These are phyloP conservation scores for Crucihimalaya himalaica DNA, from an alignment of 345 rosid genomes.

Conservation along the genomic window DNA sequence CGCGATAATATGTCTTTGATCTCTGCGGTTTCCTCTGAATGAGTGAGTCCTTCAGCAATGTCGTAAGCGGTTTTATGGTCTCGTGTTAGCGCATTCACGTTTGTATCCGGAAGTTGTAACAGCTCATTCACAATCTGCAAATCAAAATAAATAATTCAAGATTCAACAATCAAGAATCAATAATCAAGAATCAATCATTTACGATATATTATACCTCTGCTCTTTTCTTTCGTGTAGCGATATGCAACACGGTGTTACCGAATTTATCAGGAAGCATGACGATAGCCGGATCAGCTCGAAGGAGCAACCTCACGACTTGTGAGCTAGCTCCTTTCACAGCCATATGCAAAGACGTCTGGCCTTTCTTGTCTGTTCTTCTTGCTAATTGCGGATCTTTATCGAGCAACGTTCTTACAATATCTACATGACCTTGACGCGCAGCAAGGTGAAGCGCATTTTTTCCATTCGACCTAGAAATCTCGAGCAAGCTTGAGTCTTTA, in stretches of 20 bases:
- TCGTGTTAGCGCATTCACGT: conserved; percentile 76
- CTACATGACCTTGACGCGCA: conserved; percentile 88
- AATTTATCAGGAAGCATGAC: conserved; percentile 88
- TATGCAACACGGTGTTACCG: conserved; percentile 77
- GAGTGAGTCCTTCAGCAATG: conserved; percentile 80
- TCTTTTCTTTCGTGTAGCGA: conserved; percentile 88
- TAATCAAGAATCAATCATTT: not conserved
- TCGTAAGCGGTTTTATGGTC: conserved; percentile 81
- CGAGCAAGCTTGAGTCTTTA: conserved; percentile 62
- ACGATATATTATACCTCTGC: conserved; percentile 57
- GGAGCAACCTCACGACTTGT: conserved; percentile 69
- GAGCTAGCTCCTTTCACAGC: conserved; percentile 87
- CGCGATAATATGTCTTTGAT: conserved; percentile 59
- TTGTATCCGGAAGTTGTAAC: conserved; percentile 63
- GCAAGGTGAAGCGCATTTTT: conserved; percentile 92
- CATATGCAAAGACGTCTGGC: conserved; percentile 94
- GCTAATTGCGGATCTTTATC: conserved; percentile 73
- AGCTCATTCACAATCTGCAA: conserved; percentile 67
- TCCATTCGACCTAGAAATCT: conserved; percentile 68
- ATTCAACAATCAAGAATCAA: not conserved
- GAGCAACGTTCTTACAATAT: conserved; percentile 70
- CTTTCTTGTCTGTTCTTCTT: conserved; percentile 85
- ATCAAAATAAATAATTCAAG: not conserved
- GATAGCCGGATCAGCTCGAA: conserved; percentile 68
- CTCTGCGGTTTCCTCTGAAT: conserved; percentile 68